Base-by-base conservation (phyloP, 176 grass and related monocot species). In the Leersia perrieri region DNA sequence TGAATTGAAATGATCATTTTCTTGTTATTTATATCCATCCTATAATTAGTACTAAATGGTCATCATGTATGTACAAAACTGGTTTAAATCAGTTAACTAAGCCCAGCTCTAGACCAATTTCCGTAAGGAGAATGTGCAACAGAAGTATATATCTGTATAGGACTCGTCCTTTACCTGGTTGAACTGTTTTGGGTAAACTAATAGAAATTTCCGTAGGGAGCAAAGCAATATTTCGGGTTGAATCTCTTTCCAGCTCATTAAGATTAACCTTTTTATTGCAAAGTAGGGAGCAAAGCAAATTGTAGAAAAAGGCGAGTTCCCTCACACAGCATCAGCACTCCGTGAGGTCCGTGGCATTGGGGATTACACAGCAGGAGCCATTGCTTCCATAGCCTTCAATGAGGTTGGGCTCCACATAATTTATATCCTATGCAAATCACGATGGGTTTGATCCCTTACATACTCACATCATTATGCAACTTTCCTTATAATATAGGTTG, bases 331-430 rank as follows among this genome's bases (percentile, higher is more conserved):
- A 12, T 80, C 60, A 60, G 79, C 87, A 33, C 95, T 98, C n/a
- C 88, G 74, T 57, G 78, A 83, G 33, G 71, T 98, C 85, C 86
- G 74, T 7, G 95, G 95, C 42, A 98, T 98, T 35, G 95, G 95
- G 72, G 83, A 98, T 66, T 98, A 98, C 72, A 98, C 95, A 27
- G 92, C 95, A 13, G 95, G 95, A 41, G 95, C 92, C 11, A 94
- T 98, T 34, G 92, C 95, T 81, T 98, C 95, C 71, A 98, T 98
- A 89, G 86, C 92, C 68, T 98, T 98, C 72, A 87, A 93, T 75
- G 90, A 98, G 87, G 91, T 97, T 68, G 63, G 28, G 44, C 53
- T 80, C 44, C 42, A 31, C 45, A 83, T 66, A 75, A 9, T 44
- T 55, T 55, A 55, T 55, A 55, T 70, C 62, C 16, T 33, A 32